A percentile compares a stretch with the other conserved stretches of the same genome.
Conservation (phyloP, 208 protist species). For the Crithidia thermophila region DNA sequence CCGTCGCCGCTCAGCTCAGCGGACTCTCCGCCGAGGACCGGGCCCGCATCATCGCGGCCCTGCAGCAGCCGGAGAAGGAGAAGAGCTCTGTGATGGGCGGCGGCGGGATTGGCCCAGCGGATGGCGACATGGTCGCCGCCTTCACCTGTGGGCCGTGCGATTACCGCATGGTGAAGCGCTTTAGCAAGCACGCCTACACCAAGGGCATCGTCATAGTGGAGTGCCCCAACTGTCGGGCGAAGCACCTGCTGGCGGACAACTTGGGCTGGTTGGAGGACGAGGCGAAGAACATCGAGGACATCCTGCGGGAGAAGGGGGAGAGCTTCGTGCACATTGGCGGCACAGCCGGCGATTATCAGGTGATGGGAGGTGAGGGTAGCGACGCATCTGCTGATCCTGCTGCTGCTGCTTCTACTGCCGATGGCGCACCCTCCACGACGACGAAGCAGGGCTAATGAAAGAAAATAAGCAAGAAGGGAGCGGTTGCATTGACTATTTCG, state of each 20-base stretch:
- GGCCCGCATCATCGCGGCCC: conserved; percentile 55
- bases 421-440: background rate
- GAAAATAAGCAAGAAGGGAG: too few relatives aligned
- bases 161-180: conserved; percentile 88
- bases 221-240: conserved; percentile 82
- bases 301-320: conserved; percentile 74
- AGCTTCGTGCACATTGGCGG: conserved; percentile 65
- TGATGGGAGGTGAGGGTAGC: conserved; percentile 7
- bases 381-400: background rate
- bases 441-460: too few relatives aligned
- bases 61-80: conserved; percentile 48
- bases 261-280: conserved; percentile 88
- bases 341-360: conserved; percentile 54
- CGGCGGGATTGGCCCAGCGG: conserved; percentile 69
- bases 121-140: conserved; percentile 86
- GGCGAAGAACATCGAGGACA: conserved; percentile 84
- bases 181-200: conserved; percentile 92
- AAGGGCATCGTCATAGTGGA: conserved; percentile 93
- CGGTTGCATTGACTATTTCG: too few relatives aligned
- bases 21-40: conserved; percentile 63
- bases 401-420: background rate
- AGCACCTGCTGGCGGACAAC: conserved; percentile 93
- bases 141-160: conserved; percentile 91
- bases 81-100: conserved; percentile 80
- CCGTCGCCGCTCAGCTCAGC: conserved; percentile 43